Evolutionary conservation across 805 yeast genomes (phyloP).

Genomic region (Yamadazyma endophytica): DNA sequence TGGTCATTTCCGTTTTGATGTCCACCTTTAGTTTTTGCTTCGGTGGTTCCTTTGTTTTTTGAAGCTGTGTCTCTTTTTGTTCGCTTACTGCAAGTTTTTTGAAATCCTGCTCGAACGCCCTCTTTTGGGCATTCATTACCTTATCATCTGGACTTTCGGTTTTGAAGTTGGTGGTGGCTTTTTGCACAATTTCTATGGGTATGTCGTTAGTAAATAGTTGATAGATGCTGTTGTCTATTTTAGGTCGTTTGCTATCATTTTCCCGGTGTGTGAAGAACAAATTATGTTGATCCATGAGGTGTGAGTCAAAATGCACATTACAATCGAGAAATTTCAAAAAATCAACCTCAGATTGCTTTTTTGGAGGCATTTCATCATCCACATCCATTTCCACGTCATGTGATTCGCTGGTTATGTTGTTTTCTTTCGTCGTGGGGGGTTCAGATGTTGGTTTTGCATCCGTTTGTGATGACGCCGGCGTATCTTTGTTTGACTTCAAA

Average conservation of each 20-base stretch:
- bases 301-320: too few relatives aligned
- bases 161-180: constrained; percentile 50
- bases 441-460: too few relatives aligned
- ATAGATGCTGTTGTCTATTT: constrained; percentile 17
- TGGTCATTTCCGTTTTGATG: constrained; percentile 32
- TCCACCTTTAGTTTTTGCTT: constrained; percentile 43
- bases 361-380: too few relatives aligned
- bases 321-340: too few relatives aligned
- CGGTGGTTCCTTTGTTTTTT: constrained; percentile 10
- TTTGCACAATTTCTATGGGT: constrained; percentile 28
- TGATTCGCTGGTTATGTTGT: too few relatives aligned
- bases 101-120: constrained; percentile 32
- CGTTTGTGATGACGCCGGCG: too few relatives aligned
- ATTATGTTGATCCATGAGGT: too few relatives aligned
- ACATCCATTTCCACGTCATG: too few relatives aligned
- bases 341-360: too few relatives aligned
- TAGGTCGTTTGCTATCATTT: constrained; percentile 23
- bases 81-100: constrained; percentile 20
- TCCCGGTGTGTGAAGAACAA: too few relatives aligned
- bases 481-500: too few relatives aligned
- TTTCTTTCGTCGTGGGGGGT: too few relatives aligned
- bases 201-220: constrained; percentile 41
- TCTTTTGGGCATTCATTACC: constrained; percentile 54
- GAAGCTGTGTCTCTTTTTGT: constrained; percentile 7
- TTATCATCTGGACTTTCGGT: constrained; percentile 84